Evolutionary conservation across 2,329 filamentous ascomycete genomes (phyloP).

Genomic region (Diaporthe citriasiana): DNA sequence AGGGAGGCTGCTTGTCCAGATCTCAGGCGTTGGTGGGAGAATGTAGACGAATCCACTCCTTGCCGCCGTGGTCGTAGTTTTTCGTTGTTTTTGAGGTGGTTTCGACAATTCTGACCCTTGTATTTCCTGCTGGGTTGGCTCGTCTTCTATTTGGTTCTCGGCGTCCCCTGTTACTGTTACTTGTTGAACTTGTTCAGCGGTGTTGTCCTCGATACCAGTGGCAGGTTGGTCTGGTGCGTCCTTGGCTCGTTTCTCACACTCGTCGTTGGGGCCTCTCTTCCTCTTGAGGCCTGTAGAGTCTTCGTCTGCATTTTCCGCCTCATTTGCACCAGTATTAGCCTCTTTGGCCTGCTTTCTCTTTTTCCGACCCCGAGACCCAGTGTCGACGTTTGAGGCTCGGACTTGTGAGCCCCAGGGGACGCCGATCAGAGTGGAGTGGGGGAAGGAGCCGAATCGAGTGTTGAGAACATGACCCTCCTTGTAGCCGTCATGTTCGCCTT

Average conservation of each 20-base stretch:
- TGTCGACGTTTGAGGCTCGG: constrained; percentile 89
- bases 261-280: constrained; percentile 52
- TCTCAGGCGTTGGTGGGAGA: constrained; percentile 82
- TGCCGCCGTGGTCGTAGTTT: constrained; percentile 55
- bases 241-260: constrained; percentile 47
- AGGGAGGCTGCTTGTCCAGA: constrained; percentile 85
- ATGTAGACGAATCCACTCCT: constrained; percentile 82
- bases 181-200: constrained; percentile 44
- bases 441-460: constrained; percentile 93
- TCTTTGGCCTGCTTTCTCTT: constrained; percentile 53
- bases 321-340: constrained; percentile 49
- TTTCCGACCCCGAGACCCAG: constrained; percentile 86
- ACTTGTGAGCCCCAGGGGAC: constrained; percentile 94
- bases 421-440: constrained; percentile 81
- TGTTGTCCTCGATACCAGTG: constrained; percentile 36
- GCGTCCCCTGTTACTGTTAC: constrained; percentile 23
- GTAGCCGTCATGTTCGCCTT: constrained; percentile 78
- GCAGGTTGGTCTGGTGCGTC: constrained; percentile 40
- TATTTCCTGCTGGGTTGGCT: constrained; percentile 57
- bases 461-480: constrained; percentile 85
- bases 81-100: constrained; percentile 34
- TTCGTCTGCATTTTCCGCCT: constrained; percentile 47
- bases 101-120: not conserved
- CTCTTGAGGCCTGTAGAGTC: constrained; percentile 47
- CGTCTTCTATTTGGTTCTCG: constrained; percentile 45